Evolutionary conservation across 2,329 filamentous ascomycete species (phyloP).

Genomic region (Apiospora arundinis): DNA sequence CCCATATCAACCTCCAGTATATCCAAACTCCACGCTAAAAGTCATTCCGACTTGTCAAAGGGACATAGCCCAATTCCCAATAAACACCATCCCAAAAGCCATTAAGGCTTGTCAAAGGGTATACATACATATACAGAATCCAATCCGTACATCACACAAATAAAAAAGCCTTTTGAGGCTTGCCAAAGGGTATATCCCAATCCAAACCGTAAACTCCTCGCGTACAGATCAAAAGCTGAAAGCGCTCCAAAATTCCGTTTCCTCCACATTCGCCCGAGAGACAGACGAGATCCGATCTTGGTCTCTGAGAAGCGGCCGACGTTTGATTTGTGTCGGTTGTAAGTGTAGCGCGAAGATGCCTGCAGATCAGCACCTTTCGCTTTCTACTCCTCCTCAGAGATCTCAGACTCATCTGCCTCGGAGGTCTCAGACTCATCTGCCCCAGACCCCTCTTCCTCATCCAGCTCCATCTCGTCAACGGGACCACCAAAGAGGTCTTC

Average conservation of each 20-base stretch:
- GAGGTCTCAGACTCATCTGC: not conserved
- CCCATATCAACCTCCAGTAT: not conserved
- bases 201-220: not conserved
- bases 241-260: too few relatives aligned
- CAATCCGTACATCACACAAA: not conserved
- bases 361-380: not conserved
- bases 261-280: too few relatives aligned
- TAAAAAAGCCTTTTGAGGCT: not conserved
- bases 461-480: not conserved
- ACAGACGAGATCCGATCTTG: not conserved
- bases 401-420: not conserved
- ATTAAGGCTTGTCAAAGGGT: not conserved
- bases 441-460: not conserved
- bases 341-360: too few relatives aligned
- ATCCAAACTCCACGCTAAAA: conserved; percentile 8
- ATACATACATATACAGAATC: not conserved
- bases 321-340: too few relatives aligned
- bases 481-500: too few relatives aligned
- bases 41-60: not conserved
- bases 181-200: not conserved
- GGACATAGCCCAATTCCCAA: not conserved
- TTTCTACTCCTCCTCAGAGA: not conserved
- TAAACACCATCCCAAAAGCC: not conserved
- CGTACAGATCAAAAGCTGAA: too few relatives aligned
- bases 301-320: too few relatives aligned